phyloP scores from a whole-genome alignment of 495 filamentous ascomycete genomes.

The Rostrohypoxylon terebratum region DNA sequence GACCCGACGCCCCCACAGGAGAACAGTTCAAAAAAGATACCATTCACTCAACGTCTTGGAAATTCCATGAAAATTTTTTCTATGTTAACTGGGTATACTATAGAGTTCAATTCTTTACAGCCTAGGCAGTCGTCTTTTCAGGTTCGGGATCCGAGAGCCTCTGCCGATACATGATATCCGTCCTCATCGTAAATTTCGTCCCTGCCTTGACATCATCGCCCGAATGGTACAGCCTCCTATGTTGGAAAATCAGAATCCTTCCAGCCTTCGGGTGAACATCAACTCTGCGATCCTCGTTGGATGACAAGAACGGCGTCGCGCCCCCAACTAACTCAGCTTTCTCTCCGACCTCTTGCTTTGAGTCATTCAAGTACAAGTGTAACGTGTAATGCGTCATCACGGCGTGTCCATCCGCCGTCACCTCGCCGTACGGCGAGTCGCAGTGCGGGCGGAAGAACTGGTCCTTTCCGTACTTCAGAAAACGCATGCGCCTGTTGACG shows the following conservation, averaged over 20 bases:
- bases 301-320: constrained; percentile 73
- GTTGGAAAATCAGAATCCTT: constrained; percentile 83
- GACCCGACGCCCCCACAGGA: not conserved
- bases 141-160: not conserved
- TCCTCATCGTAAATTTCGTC: constrained; percentile 80
- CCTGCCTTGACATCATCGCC: constrained; percentile 79
- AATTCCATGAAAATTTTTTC: not conserved
- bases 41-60: not conserved
- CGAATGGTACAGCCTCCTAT: constrained; percentile 72
- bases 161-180: constrained; percentile 77
- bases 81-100: not conserved
- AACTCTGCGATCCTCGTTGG: constrained; percentile 58
- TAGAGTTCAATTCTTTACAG: not conserved
- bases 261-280: constrained; percentile 79
- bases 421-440: constrained; percentile 75
- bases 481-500: constrained; percentile 84
- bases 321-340: constrained; percentile 67
- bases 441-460: constrained; percentile 85
- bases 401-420: constrained; percentile 57
- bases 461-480: constrained; percentile 79
- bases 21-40: not conserved
- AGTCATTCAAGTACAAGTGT: constrained; percentile 83
- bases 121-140: not conserved
- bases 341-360: constrained; percentile 50
- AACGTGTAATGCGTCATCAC: constrained; percentile 77